Evolutionary conservation across 2,329 filamentous ascomycete genomes (phyloP).

Genomic region (Aspergillus calidoustus): DNA sequence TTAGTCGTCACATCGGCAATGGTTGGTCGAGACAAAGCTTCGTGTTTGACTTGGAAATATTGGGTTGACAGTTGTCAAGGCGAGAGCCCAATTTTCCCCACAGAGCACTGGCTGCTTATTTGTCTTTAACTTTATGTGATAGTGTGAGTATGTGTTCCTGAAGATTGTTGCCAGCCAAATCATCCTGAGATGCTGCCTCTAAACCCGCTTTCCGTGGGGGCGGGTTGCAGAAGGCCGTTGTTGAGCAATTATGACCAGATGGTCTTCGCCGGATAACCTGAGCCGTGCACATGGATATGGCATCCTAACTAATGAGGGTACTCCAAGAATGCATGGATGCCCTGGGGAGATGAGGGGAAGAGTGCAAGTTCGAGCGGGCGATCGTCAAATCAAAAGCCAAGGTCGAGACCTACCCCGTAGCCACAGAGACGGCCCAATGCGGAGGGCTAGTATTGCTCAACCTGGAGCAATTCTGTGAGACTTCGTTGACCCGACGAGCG

Average conservation of each 20-base stretch:
- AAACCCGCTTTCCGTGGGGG: conserved; percentile 7
- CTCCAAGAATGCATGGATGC: conserved; percentile 16
- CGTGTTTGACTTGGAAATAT: neutral
- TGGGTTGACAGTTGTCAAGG: neutral
- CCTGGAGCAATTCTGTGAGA: neutral
- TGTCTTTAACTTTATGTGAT: neutral
- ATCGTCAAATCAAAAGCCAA: neutral
- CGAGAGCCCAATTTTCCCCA: neutral
- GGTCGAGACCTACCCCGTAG: neutral
- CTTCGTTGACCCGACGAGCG: neutral
- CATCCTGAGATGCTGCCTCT: neutral
- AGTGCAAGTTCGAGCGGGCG: neutral
- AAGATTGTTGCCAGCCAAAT: neutral
- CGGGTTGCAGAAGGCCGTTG: neutral
- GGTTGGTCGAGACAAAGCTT: neutral
- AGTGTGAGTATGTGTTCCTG: neutral
- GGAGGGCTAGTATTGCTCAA: neutral
- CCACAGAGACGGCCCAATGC: neutral
- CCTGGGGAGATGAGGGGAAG: neutral
- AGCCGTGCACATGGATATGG: neutral
- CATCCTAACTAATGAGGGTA: conserved; percentile 4
- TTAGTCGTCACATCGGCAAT: neutral
- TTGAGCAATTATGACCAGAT: conserved; percentile 5
- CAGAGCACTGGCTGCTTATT: neutral
- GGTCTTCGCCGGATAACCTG: conserved; percentile 5